Evolutionary conservation across 75 land plant genomes (phyloP), one percentile per base, ranked within the genome.

Genomic region (Picea sitchensis): DNA sequence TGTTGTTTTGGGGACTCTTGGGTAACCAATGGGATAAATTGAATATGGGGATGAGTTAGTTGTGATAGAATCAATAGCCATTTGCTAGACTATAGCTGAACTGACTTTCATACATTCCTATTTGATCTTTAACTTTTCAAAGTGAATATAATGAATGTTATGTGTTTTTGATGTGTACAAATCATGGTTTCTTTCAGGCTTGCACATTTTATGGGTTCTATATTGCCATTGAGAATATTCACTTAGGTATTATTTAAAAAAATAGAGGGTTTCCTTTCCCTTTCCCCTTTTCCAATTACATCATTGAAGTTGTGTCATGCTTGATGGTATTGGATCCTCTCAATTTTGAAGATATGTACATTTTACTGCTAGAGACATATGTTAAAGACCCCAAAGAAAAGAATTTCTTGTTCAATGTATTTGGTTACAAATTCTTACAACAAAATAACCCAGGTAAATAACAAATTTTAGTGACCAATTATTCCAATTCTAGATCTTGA

Each of bases 201-300:
- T 87, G 98, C 18, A 95, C 98, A 21, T 95, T 95, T 85, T 95
- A 95, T 77, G 98, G 98, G 13, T 95, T 95, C 78, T 95, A 95
- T 85, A 93, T 95, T 67, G 98, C 98, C 20, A 93, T 95, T 58
- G 98, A 95, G 80, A 95, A 95, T 79, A 95, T 95, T 80, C 98
- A 95, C 76, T 95, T 95, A 30, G 87, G 87, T 86, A 67, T 12
- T 13, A 2, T 75, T 75, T 30, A n/a, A 17, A 20, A 21, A n/a
- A 62, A 61, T 61, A 9, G 5, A 21, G 64, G 21, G 12, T 20
- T 62, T 62, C n/a, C 64, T 18, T 18, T 62, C 20, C n/a, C 8
- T 62, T 20, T 18, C 23, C 64, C 5, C 8, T 61, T 61, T 51
- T 51, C 56, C 56, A 8, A 51, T 9, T 51, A 0, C 56, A 51